Conservation (phyloP, 495 filamentous ascomycete species). For the Lasiosphaeria miniovina region DNA sequence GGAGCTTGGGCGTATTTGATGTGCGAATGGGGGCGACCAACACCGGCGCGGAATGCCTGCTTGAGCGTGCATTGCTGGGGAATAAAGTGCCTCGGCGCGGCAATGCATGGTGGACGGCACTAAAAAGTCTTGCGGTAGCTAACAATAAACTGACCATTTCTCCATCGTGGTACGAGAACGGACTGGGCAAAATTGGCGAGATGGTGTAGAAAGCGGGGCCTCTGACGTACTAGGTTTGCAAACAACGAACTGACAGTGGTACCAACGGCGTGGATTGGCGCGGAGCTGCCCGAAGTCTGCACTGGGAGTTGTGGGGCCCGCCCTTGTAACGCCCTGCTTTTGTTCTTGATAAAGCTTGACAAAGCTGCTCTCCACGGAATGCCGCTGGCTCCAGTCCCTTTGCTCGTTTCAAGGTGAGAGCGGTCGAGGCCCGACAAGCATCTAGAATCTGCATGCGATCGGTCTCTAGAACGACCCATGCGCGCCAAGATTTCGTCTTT, state of each 20-base stretch:
- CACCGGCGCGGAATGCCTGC: not conserved
- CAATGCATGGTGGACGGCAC: not conserved
- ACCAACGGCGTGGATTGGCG: too few species aligned
- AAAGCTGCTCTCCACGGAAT: too few species aligned
- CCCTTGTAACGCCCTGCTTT: too few species aligned
- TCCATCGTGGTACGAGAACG: not conserved
- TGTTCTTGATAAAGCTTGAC: too few species aligned
- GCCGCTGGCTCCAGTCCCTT: too few species aligned
- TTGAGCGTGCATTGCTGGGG: not conserved
- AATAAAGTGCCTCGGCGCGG: not conserved
- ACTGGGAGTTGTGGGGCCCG: too few species aligned
- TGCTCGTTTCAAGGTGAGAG: too few species aligned
- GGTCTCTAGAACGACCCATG: slow-evolving; percentile 6
- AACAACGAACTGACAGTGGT: too few species aligned
- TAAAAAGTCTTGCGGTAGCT: not conserved
- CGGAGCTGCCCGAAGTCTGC: too few species aligned
- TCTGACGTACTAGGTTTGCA: too few species aligned
- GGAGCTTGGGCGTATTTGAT: not conserved
- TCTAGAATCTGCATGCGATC: not conserved
- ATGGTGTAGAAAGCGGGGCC: too few species aligned
- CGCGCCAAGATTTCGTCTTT: too few species aligned
- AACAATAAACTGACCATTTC: slow-evolving; percentile 1
- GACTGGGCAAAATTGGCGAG: not conserved
- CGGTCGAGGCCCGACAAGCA: not conserved
- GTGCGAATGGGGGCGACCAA: not conserved